Evolutionary conservation across 1,284 basidiomycete species (phyloP), one percentile per base, ranked within the genome.

Genomic region (Ganoderma sp.): DNA sequence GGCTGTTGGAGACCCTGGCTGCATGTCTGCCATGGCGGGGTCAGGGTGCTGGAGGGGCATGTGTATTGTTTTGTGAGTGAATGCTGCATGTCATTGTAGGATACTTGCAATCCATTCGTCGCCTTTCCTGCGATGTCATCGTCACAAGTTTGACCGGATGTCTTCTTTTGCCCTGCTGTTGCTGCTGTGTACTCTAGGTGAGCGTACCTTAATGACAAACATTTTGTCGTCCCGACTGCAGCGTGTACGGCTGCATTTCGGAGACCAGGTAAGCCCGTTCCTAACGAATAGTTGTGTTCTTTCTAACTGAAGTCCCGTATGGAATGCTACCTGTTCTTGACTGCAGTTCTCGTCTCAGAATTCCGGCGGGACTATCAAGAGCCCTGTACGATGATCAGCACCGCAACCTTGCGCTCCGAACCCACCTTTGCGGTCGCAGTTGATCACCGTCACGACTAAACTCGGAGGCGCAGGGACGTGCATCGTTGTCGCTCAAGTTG

Each of bases 391-490:
- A 50, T 8, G 48, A 4, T 50, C 48, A 17, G 14, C 9, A 22
- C 52, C 25, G 17, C 52, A 17, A 54, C 14, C 17, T 34, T 15
- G 32, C 25, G 17, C 15, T 28, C 17, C 52, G 28, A 28, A 28
- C 32, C 52, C 2, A 56, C 8, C 9, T 56, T 14, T 9, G 2
- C 15, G 14, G 15, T 32, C 22, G 43, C 41, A 17, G 48, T 69
- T 69, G 70, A 62, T 67, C 37, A 43, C 41, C n/a, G 5, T 6
- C 32, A 69, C 68, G 22, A 64, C 63, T 19, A 68, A 54, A 17
- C 68, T 72, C 50, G 71, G 71, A 12, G 68, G 71, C 12, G 69
- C 68, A 17, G 71, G 68, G 22, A 43, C 64, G 2, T 56, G 63
- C 39, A 64, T 69, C 22, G 60, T 67, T 15, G 68, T 68, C 17